Base-by-base conservation (phyloP, 192 early-diverging fungal species). In the Coemansia asiatica region DNA sequence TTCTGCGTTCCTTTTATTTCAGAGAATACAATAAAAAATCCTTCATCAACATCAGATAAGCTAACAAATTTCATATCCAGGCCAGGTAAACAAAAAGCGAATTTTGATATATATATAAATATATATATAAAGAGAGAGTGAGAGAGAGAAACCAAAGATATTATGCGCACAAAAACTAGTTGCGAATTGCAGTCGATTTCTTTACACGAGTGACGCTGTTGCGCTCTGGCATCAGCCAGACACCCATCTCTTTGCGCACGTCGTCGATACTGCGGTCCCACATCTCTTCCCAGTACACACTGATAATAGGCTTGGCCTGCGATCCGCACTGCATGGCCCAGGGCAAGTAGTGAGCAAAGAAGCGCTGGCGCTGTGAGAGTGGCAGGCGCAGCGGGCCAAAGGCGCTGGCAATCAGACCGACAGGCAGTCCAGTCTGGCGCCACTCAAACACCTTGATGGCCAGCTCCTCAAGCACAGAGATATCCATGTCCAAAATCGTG, bases 401-500 rank as follows among this genome's bases (percentile, higher is more conserved):
- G 6, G 91, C 59, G n/a, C 90, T 90, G 15, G 88, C 85, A n/a
- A 96, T 71, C 72, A 90, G 76, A 0, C 91, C 88, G 72, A 98
- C 89, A 13, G 97, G 97, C 55, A 98, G 70, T 2, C 92, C 93
- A 1, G 90, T 95, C 69, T 98, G 97, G 12, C 84, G 85, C 77
- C 90, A 88, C 75, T 98, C 97, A 69, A 97, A 93, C 88, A 91
- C 92, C 84, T 98, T 98, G 38, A 98, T 83, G 6, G 90, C 94
- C 57, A 97, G 82, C 84, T 98, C 97, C 33, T 89, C 93, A 66
- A 94, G 91, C 6, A 96, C 90, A 3, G 89, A 88, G 1, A 91
- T 84, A 18, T 87, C 76, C 31, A 98, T 66, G 46, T 92, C 95
- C 25, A 92, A 90, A 23, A 98, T 72, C 0, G 89, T 88, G 71